Base-by-base conservation (phyloP, 2,329 filamentous ascomycete species). In the Trichothecium roseum region DNA sequence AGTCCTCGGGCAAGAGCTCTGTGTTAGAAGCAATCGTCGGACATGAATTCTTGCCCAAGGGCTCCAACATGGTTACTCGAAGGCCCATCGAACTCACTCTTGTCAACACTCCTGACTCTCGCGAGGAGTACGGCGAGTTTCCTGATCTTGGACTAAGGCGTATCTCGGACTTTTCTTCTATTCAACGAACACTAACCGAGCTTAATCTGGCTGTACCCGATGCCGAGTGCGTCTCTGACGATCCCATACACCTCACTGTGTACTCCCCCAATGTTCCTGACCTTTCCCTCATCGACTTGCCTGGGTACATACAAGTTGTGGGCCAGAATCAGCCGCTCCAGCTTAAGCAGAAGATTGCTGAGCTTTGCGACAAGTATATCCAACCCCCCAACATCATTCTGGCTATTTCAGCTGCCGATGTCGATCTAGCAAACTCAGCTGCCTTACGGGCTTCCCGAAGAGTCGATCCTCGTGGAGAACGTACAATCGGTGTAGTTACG, bases 291-390 rank as follows among this genome's bases (percentile, higher is more conserved):
- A 98, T 96, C 47, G 93, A 98, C 58, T 70, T 98, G 12, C 91
- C 91, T 1, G 91, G 91, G 5, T 98, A 98, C 55, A 98, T 98
- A 37, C 93, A 98, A 54, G 88, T 98, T 22, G 81, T 85, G 10
- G 88, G 88, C 12, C 78, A 86, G 36, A 86, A 94, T 48, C 91
- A 98, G 51, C 91, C 91, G 0, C 64, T 81, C 4, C 81, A 95
- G 57, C 66, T 98, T 36, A 96, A 96, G 61, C 84, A 93, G 52
- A 95, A 93, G 63, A 98, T 98, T 43, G 76, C 84, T 3, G 87
- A 95, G 50, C 76, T 98, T 10, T 98, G 91, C 55, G 91, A 98
- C 59, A 96, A 94, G 63, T 98, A 98, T 52, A 98, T 98, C 35
- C 85, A 94, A 53, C 66, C 88, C 5, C 91, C 93, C 0, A 98